Conservation (phyloP, 371 early-diverging fungal genomes). For the Mortierella sp. region DNA sequence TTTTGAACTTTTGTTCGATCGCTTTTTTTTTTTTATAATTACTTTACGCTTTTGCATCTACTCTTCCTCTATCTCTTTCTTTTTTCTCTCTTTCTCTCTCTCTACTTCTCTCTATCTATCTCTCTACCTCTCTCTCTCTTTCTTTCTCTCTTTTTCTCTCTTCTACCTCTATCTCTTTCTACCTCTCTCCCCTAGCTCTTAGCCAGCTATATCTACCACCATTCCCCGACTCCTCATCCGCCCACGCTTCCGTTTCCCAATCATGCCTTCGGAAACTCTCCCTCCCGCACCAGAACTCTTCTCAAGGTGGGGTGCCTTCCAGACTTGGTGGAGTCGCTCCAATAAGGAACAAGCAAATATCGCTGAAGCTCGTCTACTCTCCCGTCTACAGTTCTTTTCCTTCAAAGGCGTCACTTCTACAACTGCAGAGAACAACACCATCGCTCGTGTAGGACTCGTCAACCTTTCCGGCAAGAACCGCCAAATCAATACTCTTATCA, state of each 20-base stretch:
- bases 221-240: slow-evolving; percentile 49
- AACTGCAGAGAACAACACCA: slow-evolving; percentile 41
- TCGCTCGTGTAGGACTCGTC: slow-evolving; percentile 63
- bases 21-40: not conserved
- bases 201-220: slow-evolving; percentile 11
- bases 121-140: not conserved
- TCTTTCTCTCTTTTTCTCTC: not conserved
- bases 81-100: not conserved
- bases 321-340: slow-evolving; percentile 55
- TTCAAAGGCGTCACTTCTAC: slow-evolving; percentile 45
- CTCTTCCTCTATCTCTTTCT: not conserved
- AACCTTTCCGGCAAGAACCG: slow-evolving; percentile 56
- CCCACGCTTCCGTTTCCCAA: slow-evolving; percentile 54
- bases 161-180: not conserved
- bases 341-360: slow-evolving; percentile 45
- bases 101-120: not conserved
- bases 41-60: not conserved
- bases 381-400: slow-evolving; percentile 59
- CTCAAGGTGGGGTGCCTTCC: slow-evolving; percentile 54
- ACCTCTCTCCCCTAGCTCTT: not conserved
- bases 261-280: slow-evolving; percentile 47
- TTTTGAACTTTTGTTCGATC: not conserved
- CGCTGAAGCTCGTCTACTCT: slow-evolving; percentile 53
- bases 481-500: slow-evolving; percentile 60
- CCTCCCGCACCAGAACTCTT: slow-evolving; percentile 52